A percentile compares a stretch with the other conserved stretches of the same genome.
Conservation (phyloP, 2,329 filamentous ascomycete species). For the Furcasterigmium furcatum region DNA sequence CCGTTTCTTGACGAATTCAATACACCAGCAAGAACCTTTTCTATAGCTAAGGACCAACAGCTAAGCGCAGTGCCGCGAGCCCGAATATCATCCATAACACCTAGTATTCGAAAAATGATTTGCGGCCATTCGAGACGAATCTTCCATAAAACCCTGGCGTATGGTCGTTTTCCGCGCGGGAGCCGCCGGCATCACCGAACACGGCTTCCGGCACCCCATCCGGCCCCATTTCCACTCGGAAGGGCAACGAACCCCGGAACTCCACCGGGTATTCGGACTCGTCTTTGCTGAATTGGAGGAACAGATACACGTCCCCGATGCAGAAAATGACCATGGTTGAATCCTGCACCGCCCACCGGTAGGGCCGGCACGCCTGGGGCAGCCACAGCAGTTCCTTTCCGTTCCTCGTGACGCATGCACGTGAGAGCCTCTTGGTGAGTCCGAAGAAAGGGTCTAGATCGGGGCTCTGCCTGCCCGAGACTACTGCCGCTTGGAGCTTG, state of each 20-base stretch:
- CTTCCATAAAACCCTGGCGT: too few relatives aligned
- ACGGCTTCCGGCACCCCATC: too few relatives aligned
- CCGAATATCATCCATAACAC: too few relatives aligned
- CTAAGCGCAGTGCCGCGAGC: too few relatives aligned
- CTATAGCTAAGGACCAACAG: too few relatives aligned
- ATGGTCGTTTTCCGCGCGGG: too few relatives aligned
- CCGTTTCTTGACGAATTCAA: too few relatives aligned
- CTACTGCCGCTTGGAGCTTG: neutral
- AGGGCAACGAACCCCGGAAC: neutral
- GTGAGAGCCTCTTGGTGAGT: neutral
- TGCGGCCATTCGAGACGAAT: too few relatives aligned
- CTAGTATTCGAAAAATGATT: too few relatives aligned
- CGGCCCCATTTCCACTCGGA: neutral
- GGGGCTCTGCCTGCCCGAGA: neutral
- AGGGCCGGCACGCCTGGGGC: neutral
- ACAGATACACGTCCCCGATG: neutral
- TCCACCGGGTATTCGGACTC: neutral
- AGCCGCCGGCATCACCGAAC: too few relatives aligned
- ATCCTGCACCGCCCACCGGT: neutral
- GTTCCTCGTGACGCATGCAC: neutral
- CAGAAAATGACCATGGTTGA: neutral
- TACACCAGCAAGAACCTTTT: too few relatives aligned
- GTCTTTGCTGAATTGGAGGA: neutral
- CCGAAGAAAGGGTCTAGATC: neutral
- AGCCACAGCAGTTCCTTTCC: neutral